Evolutionary conservation across 2,329 filamentous ascomycete genomes (phyloP).

Genomic region (Penicillium oxalicum): DNA sequence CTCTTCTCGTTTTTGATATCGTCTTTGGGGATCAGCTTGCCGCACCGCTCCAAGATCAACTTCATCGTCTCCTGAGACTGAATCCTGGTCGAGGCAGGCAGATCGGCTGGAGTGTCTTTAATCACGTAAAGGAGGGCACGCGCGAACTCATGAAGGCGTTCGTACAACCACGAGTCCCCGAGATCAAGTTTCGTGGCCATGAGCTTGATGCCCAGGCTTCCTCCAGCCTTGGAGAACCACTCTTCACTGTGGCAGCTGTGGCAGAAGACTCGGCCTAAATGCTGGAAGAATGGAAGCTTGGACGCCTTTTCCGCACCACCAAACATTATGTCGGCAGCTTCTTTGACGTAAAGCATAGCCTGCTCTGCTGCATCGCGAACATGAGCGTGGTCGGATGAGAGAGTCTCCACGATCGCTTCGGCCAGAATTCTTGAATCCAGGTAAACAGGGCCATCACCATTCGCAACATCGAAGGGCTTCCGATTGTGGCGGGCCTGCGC

Average conservation of each 20-base stretch:
- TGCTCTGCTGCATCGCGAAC: constrained; percentile 78
- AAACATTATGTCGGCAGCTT: constrained; percentile 71
- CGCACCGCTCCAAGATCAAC: constrained; percentile 70
- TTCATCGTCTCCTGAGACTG: constrained; percentile 80
- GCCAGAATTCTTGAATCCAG: constrained; percentile 83
- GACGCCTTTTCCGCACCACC: constrained; percentile 66
- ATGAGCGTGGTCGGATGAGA: constrained; percentile 74
- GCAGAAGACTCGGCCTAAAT: constrained; percentile 77
- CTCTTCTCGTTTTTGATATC: constrained; percentile 64
- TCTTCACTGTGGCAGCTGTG: constrained; percentile 97
- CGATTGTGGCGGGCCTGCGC: constrained; percentile 69
- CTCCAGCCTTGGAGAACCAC: constrained; percentile 96
- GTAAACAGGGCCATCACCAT: constrained; percentile 79
- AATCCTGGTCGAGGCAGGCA: constrained; percentile 80
- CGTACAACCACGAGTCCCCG: constrained; percentile 73
- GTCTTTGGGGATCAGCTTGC: constrained; percentile 71
- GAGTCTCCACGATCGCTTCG: constrained; percentile 81
- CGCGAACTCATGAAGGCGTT: constrained; percentile 80
- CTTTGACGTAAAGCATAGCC: constrained; percentile 71
- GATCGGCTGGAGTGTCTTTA: constrained; percentile 93
- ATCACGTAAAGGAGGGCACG: constrained; percentile 93
- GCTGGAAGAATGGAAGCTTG: constrained; percentile 75
- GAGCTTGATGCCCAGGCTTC: constrained; percentile 82
- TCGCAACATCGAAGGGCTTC: constrained; percentile 75
- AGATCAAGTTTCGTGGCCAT: constrained; percentile 79